Evolutionary conservation across 2,329 filamentous ascomycete genomes (phyloP).

Genomic region (Trichophyton simii): DNA sequence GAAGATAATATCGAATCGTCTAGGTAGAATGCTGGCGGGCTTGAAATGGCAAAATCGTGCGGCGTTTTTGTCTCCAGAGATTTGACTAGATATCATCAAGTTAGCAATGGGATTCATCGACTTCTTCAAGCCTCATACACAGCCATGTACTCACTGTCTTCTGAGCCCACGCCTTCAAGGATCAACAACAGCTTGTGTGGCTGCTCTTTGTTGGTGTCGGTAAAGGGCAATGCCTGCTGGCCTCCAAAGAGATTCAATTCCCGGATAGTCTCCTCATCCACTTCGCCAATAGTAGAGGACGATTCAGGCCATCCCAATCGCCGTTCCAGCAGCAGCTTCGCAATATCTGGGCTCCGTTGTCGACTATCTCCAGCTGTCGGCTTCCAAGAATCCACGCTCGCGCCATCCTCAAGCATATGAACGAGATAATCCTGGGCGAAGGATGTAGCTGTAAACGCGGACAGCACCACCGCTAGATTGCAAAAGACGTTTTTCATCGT

Average conservation of each 20-base stretch:
- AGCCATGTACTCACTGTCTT: conserved; percentile 39
- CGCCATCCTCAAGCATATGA: conserved; percentile 19
- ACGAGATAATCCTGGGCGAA: conserved; percentile 21
- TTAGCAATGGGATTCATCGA: not conserved
- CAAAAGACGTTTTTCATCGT: conserved; percentile 13
- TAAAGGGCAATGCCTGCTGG: conserved; percentile 41
- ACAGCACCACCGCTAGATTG: conserved; percentile 9
- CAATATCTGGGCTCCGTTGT: conserved; percentile 17
- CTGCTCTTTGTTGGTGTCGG: conserved; percentile 16
- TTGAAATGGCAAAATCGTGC: not conserved
- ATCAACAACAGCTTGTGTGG: conserved; percentile 25
- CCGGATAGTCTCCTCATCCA: conserved; percentile 40
- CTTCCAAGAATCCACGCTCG: conserved; percentile 4
- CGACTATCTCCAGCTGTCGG: conserved; percentile 14
- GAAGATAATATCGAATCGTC: conserved; percentile 1
- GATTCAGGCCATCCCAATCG: conserved; percentile 39
- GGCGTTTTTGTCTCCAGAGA: not conserved
- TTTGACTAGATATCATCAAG: not conserved
- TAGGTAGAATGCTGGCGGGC: not conserved
- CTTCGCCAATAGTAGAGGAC: conserved; percentile 26
- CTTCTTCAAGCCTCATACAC: too few species aligned
- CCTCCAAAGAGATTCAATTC: conserved; percentile 51
- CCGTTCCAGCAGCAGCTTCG: conserved; percentile 32
- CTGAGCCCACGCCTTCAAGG: conserved; percentile 46
- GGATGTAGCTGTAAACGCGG: conserved; percentile 9